Percentiles rank a stretch among this genome's conserved stretches.
These are phyloP conservation scores for Candida peoriensis DNA, from an alignment of 805 yeast species.

Conservation along the genomic window DNA sequence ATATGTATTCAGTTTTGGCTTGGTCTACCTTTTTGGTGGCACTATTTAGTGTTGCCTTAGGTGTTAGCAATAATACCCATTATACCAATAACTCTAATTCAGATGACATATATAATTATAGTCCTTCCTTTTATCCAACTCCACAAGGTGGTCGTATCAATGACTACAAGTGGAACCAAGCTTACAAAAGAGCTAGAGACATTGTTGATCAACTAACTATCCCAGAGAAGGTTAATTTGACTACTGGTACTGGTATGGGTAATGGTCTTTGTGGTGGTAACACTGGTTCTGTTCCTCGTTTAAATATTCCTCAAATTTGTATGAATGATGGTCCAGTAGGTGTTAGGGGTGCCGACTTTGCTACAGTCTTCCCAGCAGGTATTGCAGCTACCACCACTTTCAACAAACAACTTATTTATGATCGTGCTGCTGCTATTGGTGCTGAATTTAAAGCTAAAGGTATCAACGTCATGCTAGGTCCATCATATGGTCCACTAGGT, in stretches of 20 bases:
- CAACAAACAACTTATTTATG: slow-evolving; percentile 41
- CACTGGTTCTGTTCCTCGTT: slow-evolving; percentile 49
- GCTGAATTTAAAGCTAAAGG: slow-evolving; percentile 46
- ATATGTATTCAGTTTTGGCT: too few relatives aligned
- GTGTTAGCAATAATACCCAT: too few relatives aligned
- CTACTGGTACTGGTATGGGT: slow-evolving; percentile 56
- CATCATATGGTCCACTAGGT: slow-evolving; percentile 53
- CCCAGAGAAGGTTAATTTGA: slow-evolving; percentile 51
- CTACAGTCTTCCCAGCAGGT: slow-evolving; percentile 50
- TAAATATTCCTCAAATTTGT: slow-evolving; percentile 47
- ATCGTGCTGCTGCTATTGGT: slow-evolving; percentile 52
- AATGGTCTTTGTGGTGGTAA: slow-evolving; percentile 56
- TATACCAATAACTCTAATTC: too few relatives aligned
- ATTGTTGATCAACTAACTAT: slow-evolving; percentile 48
- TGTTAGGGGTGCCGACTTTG: slow-evolving; percentile 46
- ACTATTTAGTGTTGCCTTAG: too few relatives aligned
- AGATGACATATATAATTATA: too few relatives aligned
- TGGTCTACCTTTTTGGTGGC: too few relatives aligned
- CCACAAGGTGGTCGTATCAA: slow-evolving; percentile 36
- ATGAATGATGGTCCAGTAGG: slow-evolving; percentile 57
- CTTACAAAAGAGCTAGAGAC: slow-evolving; percentile 45
- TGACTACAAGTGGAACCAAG: slow-evolving; percentile 45
- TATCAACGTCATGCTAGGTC: slow-evolving; percentile 49
- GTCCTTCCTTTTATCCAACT: slow-evolving; percentile 14
- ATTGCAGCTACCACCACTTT: slow-evolving; percentile 51